Base-by-base conservation (phyloP, 352 stramenopile species). In the Globisporangium middletonii region DNA sequence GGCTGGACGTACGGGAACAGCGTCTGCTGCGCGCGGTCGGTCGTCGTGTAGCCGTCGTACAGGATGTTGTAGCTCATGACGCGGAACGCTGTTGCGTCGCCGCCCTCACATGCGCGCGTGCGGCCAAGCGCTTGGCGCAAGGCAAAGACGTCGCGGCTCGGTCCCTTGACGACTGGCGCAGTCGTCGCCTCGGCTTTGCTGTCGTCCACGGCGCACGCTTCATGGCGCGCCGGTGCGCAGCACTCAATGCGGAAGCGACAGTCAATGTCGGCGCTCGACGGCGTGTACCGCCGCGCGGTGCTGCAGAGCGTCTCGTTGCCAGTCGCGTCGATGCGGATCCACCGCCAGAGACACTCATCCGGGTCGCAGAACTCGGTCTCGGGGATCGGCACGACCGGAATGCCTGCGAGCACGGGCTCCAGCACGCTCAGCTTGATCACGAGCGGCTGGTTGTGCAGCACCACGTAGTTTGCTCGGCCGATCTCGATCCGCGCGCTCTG, bases 41-140 rank as follows among this genome's bases (percentile, higher is more conserved):
- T 83, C 2, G 69, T 80, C 27, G 79, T 81, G 49, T 92, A 93
- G 3, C 83, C 82, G 42, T 83, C 72, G 53, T 79, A 93, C 13
- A 93, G 43, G 26, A 93, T 71, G 52, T 93, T 93, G 63, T 93
- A 93, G 53, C 67, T 88, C 83, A 93, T 90, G 13, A 93, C 71
- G 47, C 83, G 81, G 47, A 91, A 83, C 4, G 63, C 65, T 12
- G 45, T 8, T 49, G 50, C 54, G 61, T 60, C 46, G 61, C 48
- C 0, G 9, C 15, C 6, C 27, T 53, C 38, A 48, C 59, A 47
- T 18, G 54, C 53, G 52, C 71, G 61, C 27, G 57, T 35, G 15
- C 59, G 6, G 16, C 56, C 23, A 28, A 74, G 51, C 63, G 26
- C 1, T 48, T 67, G 53, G n/a, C 83, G 65, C n/a, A 62, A 44